phyloP scores from a whole-genome alignment of 2,329 filamentous ascomycete genomes.

The Ophiosphaerella narmari region DNA sequence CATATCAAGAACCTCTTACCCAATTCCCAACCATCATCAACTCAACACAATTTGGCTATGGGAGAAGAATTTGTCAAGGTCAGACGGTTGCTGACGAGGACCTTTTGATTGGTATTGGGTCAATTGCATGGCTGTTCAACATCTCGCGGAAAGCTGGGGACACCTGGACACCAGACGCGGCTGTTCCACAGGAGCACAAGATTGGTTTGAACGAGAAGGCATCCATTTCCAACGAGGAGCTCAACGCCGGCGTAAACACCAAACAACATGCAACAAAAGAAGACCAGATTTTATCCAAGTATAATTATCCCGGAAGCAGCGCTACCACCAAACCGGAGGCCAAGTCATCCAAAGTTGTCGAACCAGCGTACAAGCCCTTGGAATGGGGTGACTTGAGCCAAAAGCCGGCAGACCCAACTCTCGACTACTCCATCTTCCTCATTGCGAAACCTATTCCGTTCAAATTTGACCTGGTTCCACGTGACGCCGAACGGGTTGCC shows the following conservation, averaged over 20 bases:
- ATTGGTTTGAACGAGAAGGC: conserved; percentile 40
- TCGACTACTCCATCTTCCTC: conserved; percentile 51
- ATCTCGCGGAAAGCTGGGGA: conserved; percentile 34
- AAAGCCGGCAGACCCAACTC: conserved; percentile 47
- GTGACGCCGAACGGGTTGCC: conserved; percentile 37
- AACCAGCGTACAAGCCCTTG: conserved; percentile 24
- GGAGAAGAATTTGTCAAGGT: conserved; percentile 54
- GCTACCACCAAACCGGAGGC: conserved; percentile 9
- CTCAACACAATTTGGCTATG: conserved; percentile 60
- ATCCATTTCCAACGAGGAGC: conserved; percentile 43
- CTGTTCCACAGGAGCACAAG: conserved; percentile 17
- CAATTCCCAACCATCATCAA: conserved; percentile 59
- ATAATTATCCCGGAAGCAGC: conserved; percentile 29
- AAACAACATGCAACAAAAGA: conserved; percentile 24
- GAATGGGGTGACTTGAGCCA: conserved; percentile 29
- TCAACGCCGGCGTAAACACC: conserved; percentile 35
- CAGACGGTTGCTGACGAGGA: conserved; percentile 50
- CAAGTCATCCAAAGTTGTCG: conserved; percentile 5
- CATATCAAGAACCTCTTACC: conserved; percentile 57
- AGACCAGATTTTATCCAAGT: conserved; percentile 31
- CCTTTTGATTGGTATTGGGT: conserved; percentile 49
- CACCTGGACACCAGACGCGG: conserved; percentile 2
- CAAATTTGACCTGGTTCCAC: conserved; percentile 47
- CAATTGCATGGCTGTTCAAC: conserved; percentile 53
- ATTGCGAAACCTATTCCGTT: conserved; percentile 55